These are phyloP conservation scores for Schizonepeta tenuifolia DNA, from an alignment of 257 asterid species.

Conservation along the genomic window DNA sequence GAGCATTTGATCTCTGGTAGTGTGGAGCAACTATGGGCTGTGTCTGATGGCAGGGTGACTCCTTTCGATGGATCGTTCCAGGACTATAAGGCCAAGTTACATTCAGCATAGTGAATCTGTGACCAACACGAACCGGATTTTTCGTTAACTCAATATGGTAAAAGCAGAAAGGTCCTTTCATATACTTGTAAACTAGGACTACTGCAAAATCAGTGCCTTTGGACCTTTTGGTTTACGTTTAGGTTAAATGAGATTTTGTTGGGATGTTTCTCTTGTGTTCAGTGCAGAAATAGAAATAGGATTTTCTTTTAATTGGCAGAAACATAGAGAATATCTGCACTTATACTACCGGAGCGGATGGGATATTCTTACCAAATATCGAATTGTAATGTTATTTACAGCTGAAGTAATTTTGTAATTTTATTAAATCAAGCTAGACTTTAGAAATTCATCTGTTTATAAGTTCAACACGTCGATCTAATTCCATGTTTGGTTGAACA, in stretches of 20 bases:
- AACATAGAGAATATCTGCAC: too few relatives aligned
- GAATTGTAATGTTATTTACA: too few relatives aligned
- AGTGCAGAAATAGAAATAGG: neutral
- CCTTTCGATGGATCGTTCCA: constrained; percentile 84
- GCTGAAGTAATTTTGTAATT: too few relatives aligned
- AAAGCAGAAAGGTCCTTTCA: neutral
- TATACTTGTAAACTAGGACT: neutral
- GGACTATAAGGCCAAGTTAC: constrained; percentile 85
- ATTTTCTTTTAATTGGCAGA: neutral
- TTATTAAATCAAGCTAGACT: too few relatives aligned
- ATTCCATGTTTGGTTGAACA: too few relatives aligned
- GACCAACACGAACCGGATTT: neutral
- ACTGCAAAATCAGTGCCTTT: neutral
- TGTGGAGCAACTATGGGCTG: constrained; percentile 93
- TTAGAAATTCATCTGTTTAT: too few relatives aligned
- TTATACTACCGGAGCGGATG: too few relatives aligned
- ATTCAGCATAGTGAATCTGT: constrained; percentile 46
- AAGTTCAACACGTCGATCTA: too few relatives aligned
- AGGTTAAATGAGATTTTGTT: neutral
- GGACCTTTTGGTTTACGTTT: neutral
- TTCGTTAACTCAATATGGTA: neutral
- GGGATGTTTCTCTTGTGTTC: neutral
- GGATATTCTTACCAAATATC: too few relatives aligned
- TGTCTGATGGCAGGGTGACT: constrained; percentile 68
- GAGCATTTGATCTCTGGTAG: constrained; percentile 97